Evolutionary conservation across 2,329 filamentous ascomycete genomes (phyloP).

Genomic region (Curvularia lunata): DNA sequence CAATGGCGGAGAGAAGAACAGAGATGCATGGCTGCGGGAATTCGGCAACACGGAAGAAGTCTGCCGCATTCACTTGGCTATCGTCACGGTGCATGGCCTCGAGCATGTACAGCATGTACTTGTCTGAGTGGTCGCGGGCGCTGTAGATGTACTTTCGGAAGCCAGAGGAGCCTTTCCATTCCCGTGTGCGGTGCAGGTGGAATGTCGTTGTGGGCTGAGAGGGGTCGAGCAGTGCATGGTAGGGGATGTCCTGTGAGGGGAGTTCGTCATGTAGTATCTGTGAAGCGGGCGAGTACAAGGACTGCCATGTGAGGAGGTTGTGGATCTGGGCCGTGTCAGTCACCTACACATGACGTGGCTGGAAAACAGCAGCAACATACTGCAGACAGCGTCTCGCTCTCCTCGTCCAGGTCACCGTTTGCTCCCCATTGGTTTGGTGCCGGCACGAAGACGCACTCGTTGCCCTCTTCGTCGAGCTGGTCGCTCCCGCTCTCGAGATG

Average conservation of each 20-base stretch:
- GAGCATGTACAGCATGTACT: constrained; percentile 46
- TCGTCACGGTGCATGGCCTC: constrained; percentile 43
- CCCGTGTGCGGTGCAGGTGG: constrained; percentile 47
- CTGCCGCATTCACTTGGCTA: constrained; percentile 44
- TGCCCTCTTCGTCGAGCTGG: constrained; percentile 44
- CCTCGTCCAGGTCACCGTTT: constrained; percentile 47
- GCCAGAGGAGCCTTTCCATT: constrained; percentile 45
- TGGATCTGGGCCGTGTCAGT: constrained; percentile 37
- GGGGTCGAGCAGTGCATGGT: constrained; percentile 44
- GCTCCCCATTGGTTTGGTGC: constrained; percentile 49
- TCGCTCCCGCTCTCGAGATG: constrained; percentile 48
- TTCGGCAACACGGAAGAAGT: constrained; percentile 46
- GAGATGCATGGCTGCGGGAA: constrained; percentile 43
- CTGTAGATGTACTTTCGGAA: constrained; percentile 47
- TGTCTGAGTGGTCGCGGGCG: constrained; percentile 46
- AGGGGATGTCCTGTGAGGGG: constrained; percentile 43
- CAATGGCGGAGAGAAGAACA: constrained; percentile 44
- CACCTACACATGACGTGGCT: background rate
- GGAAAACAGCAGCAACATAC: constrained; percentile 26
- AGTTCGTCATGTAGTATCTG: constrained; percentile 42
- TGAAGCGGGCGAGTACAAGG: constrained; percentile 43
- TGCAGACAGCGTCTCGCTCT: constrained; percentile 46
- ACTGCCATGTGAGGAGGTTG: constrained; percentile 47
- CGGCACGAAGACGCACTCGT: constrained; percentile 46
- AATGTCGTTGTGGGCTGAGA: constrained; percentile 42